phyloP scores from a whole-genome alignment of 2,329 filamentous ascomycete genomes.

The Zasmidium angulare region DNA sequence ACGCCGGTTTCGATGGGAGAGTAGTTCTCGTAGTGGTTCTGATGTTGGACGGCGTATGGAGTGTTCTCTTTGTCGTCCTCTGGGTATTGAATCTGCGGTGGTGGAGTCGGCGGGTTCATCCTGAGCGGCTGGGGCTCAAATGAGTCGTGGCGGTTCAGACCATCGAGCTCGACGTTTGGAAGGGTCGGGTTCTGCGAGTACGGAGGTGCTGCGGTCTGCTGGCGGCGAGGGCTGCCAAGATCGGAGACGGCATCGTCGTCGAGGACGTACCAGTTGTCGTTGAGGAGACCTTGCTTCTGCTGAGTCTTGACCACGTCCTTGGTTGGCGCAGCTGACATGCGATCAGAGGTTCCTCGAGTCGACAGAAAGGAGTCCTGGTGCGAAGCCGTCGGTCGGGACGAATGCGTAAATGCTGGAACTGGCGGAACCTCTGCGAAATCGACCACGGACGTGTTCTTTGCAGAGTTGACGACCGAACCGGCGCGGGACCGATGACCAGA shows the following conservation, averaged over 20 bases:
- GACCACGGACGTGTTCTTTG: conserved; percentile 13
- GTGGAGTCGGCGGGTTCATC: conserved; percentile 50
- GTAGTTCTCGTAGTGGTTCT: conserved; percentile 10
- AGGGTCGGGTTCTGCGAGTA: conserved; percentile 16
- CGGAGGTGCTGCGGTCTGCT: conserved; percentile 11
- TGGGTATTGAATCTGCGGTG: conserved; percentile 16
- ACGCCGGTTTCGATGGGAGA: conserved; percentile 22
- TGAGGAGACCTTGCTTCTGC: conserved; percentile 40
- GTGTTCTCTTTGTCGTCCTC: neutral
- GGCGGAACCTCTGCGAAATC: conserved; percentile 19
- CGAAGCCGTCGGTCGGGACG: neutral
- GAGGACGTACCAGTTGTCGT: conserved; percentile 50
- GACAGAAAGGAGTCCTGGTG: conserved; percentile 8
- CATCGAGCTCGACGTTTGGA: conserved; percentile 13
- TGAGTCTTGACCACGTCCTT: conserved; percentile 21
- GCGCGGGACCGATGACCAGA: conserved; percentile 18
- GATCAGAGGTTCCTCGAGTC: conserved; percentile 12
- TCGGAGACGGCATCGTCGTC: conserved; percentile 28
- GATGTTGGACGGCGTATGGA: neutral
- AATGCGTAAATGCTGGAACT: conserved; percentile 8
- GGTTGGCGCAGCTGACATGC: conserved; percentile 18
- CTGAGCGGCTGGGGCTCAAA: conserved; percentile 41
- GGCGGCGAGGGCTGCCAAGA: conserved; percentile 27
- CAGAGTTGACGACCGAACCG: conserved; percentile 18
- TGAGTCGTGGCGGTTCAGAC: conserved; percentile 25